Conservation (phyloP, 805 yeast genomes). For the Saccharomycopsis synnaedendra region DNA sequence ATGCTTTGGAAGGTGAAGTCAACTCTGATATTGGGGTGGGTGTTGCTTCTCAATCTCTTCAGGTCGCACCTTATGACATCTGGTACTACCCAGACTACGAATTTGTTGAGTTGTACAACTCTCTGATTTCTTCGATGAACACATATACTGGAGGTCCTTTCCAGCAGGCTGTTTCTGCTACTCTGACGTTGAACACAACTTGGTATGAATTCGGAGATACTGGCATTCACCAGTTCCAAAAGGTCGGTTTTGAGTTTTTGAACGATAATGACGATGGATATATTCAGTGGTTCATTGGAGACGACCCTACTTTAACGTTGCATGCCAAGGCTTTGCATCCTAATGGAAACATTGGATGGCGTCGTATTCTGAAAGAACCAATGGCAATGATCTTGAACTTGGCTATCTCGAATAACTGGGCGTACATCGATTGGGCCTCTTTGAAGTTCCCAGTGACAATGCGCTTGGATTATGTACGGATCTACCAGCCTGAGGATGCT, state of each 20-base stretch:
- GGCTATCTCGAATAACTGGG: conserved; percentile 90
- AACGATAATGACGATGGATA: conserved; percentile 66
- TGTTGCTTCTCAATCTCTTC: conserved; percentile 84
- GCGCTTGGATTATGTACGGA: conserved; percentile 75
- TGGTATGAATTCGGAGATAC: conserved; percentile 69
- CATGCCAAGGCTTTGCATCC: conserved; percentile 72
- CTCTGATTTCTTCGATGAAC: conserved; percentile 66
- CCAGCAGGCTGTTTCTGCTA: conserved; percentile 87
- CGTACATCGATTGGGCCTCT: conserved; percentile 82
- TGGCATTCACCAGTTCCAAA: conserved; percentile 47
- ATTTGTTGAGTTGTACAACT: conserved; percentile 62
- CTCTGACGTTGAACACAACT: conserved; percentile 60
- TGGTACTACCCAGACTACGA: conserved; percentile 91
- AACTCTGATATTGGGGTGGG: conserved; percentile 46
- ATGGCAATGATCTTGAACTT: conserved; percentile 81
- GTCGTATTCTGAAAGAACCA: conserved; percentile 80
- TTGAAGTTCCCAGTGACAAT: conserved; percentile 68
- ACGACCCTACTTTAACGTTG: conserved; percentile 62
- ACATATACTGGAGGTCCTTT: conserved; percentile 85
- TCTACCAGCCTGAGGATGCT: conserved; percentile 74
- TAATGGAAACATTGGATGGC: conserved; percentile 81
- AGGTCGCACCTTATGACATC: conserved; percentile 87
- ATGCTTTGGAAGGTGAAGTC: conserved; percentile 77
- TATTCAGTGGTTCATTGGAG: conserved; percentile 80
- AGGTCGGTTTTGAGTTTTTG: conserved; percentile 65